Evolutionary conservation across 331 rosid genomes (phyloP), one percentile per base, ranked within the genome.

Genomic region (Telfairia occidentalis): DNA sequence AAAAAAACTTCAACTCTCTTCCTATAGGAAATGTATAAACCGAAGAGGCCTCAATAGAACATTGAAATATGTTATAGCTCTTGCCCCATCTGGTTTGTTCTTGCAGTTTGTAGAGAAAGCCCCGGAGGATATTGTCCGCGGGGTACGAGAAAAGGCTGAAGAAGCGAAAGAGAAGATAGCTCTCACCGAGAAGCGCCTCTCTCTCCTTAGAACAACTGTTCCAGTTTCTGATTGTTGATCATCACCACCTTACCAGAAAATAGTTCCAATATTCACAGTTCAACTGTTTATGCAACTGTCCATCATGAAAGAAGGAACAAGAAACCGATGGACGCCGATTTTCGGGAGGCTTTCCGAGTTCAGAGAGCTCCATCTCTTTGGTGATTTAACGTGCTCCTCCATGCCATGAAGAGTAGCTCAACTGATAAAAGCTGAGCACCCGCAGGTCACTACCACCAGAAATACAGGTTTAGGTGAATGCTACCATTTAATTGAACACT

Each of bases 61-160:
- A 1, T 24, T 8, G 5, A 18, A 63, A 34, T 19, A 37, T 35
- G 16, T 35, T 18, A 18, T 1, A 18, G 18, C 48, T 35, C 48
- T 18, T n/a, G 9, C 7, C 19, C 18, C 5, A 9, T 5, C 52
- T 26, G 34, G 32, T 73, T 78, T 63, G 57, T 73, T 29, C 71
- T 57, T 82, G 82, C 87, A 93, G 98, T 93, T 93, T 80, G 89
- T 89, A 64, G 90, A 89, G 86, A 93, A 85, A 81, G 98, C 98
- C 53, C 98, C 98, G 0, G 90, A 81, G 58, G 85, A 87, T 19
- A 81, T 93, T 55, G 97, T 93, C 53, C 86, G 79, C 18, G 91
- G 90, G 42, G 96, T 89, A 58, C 85, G 53, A 80, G 96, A 93
- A 84, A 91, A 91, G 79, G 97, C 91, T 3, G 85, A 87, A 15